phyloP scores from a whole-genome alignment of 208 protist species.

The Trypanosomatidae sp. region DNA sequence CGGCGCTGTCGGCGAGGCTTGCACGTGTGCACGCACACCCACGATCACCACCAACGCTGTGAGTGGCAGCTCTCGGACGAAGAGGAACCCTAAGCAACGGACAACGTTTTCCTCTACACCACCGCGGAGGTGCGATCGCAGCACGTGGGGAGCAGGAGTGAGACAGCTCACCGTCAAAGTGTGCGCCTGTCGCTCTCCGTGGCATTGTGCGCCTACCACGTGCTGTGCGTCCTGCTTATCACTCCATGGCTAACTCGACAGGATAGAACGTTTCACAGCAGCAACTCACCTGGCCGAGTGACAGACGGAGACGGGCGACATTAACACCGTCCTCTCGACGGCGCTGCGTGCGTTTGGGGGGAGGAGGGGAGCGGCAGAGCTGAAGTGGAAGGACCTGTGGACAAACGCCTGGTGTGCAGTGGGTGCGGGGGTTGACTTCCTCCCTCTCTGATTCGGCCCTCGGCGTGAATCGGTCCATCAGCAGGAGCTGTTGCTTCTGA shows the following conservation, averaged over 20 bases:
- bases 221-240: background rate
- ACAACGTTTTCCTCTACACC: background rate
- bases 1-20: background rate
- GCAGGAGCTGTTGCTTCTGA: conserved; percentile 8
- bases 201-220: conserved; percentile 6
- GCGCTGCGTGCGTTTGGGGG: too few relatives aligned
- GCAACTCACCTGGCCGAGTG: background rate
- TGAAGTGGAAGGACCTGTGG: conserved; percentile 8
- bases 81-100: background rate
- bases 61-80: background rate
- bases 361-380: background rate
- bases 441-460: background rate
- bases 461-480: background rate
- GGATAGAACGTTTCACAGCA: background rate
- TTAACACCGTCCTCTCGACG: background rate
- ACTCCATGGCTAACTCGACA: background rate
- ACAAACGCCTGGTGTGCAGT: background rate
- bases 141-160: too few relatives aligned
- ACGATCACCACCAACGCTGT: background rate
- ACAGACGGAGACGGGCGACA: background rate
- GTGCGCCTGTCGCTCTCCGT: conserved; percentile 3
- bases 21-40: background rate
- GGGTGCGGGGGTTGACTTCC: background rate
- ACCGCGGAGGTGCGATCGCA: background rate
- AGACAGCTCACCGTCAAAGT: background rate